Evolutionary conservation across 1,284 basidiomycete species (phyloP), one percentile per base, ranked within the genome.

Genomic region (Boletus sp.): DNA sequence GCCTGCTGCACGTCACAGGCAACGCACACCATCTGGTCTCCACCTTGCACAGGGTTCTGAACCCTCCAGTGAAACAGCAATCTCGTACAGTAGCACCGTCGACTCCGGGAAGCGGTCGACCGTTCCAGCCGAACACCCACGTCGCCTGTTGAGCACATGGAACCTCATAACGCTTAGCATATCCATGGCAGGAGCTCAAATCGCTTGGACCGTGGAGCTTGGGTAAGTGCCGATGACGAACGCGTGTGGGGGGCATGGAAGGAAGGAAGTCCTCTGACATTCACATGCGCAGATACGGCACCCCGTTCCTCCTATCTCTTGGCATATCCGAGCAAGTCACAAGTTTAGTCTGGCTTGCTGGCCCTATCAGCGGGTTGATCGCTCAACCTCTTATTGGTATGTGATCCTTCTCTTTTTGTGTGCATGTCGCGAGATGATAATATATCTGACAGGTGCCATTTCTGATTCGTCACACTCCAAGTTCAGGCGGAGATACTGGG

Each of bases 321-420:
- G 95, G 95, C 8, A 76, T 98, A 25, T 88, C 91, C 2, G 94
- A 95, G 64, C 83, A 92, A 60, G 74, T 92, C 23, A 97, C 96
- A 5, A 90, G 91, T 48, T 76, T 97, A 13, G 95, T 99, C 25
- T 99, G 95, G 95, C 78, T 99, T 37, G 95, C 95, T 25, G 96
- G 94, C 5, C 93, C 93, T 8, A 88, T 98, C 50, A 91, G 89
- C 48, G 95, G 95, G 7, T 75, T 99, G 39, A 75, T 99, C 46
- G 93, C 93, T 5, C 95, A 99, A 66, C 95, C 95, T 16, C 76
- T 98, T 51, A 94, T 99, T 56, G 95, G 91, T 84, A 58, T 52
- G 76, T 61, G 9, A 16, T 40, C 17, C 25, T 19, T 14, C 43
- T 13, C 20, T 32, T 33, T 41, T 35, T 35, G 45, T 22, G 48